Percentiles rank a stretch among this genome's conserved stretches.
These are phyloP conservation scores for Globisporangium lucens DNA, from an alignment of 352 stramenopile genomes.

Conservation along the genomic window DNA sequence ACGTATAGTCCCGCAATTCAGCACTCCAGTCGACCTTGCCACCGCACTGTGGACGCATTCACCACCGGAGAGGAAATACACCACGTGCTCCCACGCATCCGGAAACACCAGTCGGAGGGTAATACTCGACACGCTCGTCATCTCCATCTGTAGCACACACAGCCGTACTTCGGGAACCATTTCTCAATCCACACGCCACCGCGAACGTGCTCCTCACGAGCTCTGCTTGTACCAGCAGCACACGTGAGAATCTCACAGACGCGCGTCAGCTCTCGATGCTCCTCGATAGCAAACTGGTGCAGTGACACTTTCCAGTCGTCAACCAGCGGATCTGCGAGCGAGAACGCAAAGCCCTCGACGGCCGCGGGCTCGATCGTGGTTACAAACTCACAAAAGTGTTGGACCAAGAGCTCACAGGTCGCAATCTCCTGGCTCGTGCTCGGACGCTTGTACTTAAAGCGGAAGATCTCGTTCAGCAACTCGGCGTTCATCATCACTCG, in stretches of 20 bases:
- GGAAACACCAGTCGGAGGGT: conserved; percentile 37
- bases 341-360: conserved; percentile 13
- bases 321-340: conserved; percentile 13
- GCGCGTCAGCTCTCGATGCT: conserved; percentile 25
- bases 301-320: conserved; percentile 18
- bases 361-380: conserved; percentile 13
- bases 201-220: background rate
- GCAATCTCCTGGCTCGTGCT: conserved; percentile 25
- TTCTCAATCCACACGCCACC: conserved; percentile 8
- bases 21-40: conserved; percentile 18
- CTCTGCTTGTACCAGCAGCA: background rate
- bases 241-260: background rate
- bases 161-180: conserved; percentile 4
- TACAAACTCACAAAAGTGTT: conserved; percentile 22
- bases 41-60: conserved; percentile 39
- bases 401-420: conserved; percentile 20
- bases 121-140: conserved; percentile 19
- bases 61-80: conserved; percentile 29
- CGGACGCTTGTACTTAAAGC: conserved; percentile 36
- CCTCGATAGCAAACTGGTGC: conserved; percentile 21
- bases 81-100: conserved; percentile 35
- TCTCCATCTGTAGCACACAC: conserved; percentile 22
- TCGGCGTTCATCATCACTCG: conserved; percentile 2
- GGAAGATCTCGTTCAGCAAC: conserved; percentile 33
- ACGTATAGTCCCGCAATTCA: conserved; percentile 35